Evolutionary conservation across 108 stramenopile species (phyloP).

Genomic region (Chaetoceros tenuissimus): DNA sequence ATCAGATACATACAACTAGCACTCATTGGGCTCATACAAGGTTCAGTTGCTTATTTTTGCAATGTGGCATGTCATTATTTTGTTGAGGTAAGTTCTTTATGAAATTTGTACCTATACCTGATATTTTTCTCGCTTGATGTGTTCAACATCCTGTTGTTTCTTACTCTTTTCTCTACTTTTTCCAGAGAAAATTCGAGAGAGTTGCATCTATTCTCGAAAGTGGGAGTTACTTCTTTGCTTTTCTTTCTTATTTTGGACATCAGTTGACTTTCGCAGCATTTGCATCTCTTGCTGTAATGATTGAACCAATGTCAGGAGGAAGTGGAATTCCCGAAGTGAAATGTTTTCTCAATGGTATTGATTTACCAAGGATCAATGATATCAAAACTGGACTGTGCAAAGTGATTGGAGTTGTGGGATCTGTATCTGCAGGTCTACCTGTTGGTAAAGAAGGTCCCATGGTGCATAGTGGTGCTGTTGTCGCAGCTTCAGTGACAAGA

Average conservation of each 20-base stretch:
- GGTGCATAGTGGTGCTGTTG: constrained; percentile 50
- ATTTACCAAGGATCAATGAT: constrained; percentile 26
- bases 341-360: constrained; percentile 61
- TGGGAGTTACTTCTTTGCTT: constrained; percentile 8
- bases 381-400: constrained; percentile 56
- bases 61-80: constrained; percentile 15
- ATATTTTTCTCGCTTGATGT: neutral
- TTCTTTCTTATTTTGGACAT: constrained; percentile 7
- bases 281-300: constrained; percentile 18
- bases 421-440: constrained; percentile 43
- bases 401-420: constrained; percentile 51
- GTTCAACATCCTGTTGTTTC: neutral
- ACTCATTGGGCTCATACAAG: constrained; percentile 21
- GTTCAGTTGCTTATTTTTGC: constrained; percentile 21
- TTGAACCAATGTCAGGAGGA: constrained; percentile 40
- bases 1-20: constrained; percentile 15
- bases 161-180: constrained; percentile 1
- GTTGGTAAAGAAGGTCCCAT: constrained; percentile 82
- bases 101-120: too few relatives aligned
- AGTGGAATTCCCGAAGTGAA: constrained; percentile 80
- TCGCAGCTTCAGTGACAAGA: constrained; percentile 19
- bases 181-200: constrained; percentile 17
- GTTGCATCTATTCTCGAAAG: constrained; percentile 8
- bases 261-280: constrained; percentile 19
- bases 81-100: constrained; percentile 13